phyloP scores from a whole-genome alignment of 805 yeast genomes.

The Saturnispora ahearnii region DNA sequence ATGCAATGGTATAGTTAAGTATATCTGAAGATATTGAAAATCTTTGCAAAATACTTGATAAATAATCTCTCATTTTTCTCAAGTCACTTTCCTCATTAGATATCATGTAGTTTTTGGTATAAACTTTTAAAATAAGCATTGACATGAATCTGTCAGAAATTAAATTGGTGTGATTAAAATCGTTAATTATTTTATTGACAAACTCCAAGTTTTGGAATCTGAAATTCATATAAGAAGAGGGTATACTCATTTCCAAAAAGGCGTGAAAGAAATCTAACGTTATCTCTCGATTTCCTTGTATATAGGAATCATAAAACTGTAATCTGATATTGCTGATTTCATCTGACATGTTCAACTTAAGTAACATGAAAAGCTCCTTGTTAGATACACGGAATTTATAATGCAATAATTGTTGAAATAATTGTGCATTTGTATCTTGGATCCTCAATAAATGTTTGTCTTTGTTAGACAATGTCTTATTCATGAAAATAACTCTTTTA shows the following conservation, averaged over 20 bases:
- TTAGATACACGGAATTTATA: constrained; percentile 7
- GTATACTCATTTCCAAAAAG: constrained; percentile 7
- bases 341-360: constrained; percentile 5
- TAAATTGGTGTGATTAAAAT: neutral
- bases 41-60: neutral
- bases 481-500: constrained; percentile 7
- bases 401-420: constrained; percentile 7
- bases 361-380: constrained; percentile 11
- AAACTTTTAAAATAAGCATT: constrained; percentile 8
- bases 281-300: neutral
- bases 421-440: neutral
- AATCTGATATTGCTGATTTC: neutral
- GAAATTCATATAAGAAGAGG: neutral
- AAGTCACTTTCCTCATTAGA: neutral
- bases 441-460: constrained; percentile 3
- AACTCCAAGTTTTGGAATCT: constrained; percentile 1
- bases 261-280: constrained; percentile 1
- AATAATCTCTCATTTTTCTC: neutral
- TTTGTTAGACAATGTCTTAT: neutral
- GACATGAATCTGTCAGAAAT: constrained; percentile 8
- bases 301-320: constrained; percentile 1
- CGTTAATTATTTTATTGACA: constrained; percentile 3
- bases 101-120: neutral
- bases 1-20: neutral
- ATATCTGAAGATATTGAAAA: neutral